phyloP scores from a whole-genome alignment of 805 yeast species.

The Grigorovia humatica region DNA sequence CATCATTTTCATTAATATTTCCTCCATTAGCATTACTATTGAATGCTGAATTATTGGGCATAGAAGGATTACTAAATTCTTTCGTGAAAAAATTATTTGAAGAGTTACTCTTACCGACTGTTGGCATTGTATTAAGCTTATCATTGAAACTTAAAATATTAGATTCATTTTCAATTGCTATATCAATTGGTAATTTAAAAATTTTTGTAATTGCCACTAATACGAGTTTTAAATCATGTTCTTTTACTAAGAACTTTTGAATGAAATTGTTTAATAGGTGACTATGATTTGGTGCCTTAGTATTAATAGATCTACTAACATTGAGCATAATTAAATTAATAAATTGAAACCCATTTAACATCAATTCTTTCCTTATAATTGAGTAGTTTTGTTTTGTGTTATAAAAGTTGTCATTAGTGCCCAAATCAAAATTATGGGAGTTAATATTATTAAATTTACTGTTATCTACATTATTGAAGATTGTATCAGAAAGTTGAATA shows the following conservation, averaged over 20 bases:
- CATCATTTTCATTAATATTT: constrained; percentile 3
- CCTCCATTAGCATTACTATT: constrained; percentile 1
- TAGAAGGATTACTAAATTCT: constrained; percentile 1
- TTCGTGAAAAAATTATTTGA: neutral
- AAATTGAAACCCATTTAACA: constrained; percentile 50
- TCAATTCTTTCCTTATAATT: constrained; percentile 24
- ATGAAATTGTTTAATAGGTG: constrained; percentile 3
- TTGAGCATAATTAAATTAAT: constrained; percentile 38
- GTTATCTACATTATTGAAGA: neutral
- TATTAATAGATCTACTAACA: neutral
- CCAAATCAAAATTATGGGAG: neutral
- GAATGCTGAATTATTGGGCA: neutral
- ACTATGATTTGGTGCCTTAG: neutral
- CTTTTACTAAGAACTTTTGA: constrained; percentile 40
- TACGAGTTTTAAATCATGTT: constrained; percentile 43
- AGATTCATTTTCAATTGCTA: constrained; percentile 30
- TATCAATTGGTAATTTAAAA: constrained; percentile 36
- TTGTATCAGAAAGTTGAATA: neutral
- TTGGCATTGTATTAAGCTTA: neutral
- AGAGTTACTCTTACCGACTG: neutral
- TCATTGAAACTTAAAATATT: constrained; percentile 25
- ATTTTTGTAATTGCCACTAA: constrained; percentile 39
- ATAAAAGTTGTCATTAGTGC: neutral
- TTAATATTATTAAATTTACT: neutral
- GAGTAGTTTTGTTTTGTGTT: neutral